These are phyloP conservation scores for Aspergillus pseudonomiae DNA, from an alignment of 2,329 filamentous ascomycete species.

Conservation along the genomic window DNA sequence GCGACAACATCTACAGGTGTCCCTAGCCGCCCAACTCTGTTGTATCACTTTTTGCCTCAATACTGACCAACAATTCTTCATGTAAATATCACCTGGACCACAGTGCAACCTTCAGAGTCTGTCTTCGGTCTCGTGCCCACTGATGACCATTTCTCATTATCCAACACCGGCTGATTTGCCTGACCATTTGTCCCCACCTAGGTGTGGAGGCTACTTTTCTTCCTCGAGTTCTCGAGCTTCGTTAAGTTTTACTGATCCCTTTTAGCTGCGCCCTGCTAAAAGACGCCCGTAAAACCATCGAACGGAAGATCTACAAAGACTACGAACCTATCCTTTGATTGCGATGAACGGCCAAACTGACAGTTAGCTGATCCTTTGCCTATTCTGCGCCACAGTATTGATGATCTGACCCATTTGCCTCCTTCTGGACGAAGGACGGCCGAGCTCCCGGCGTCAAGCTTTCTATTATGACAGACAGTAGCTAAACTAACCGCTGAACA, in stretches of 20 bases:
- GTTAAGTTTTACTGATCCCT: not conserved
- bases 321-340: conserved; percentile 4
- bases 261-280: not conserved
- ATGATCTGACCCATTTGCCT: not conserved
- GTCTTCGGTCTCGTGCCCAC: not conserved
- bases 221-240: not conserved
- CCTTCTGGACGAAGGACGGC: not conserved
- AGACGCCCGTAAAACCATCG: not conserved
- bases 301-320: conserved; percentile 1
- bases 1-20: not conserved
- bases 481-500: not conserved
- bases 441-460: not conserved
- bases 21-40: not conserved
- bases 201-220: not conserved
- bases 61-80: not conserved
- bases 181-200: not conserved
- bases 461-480: not conserved
- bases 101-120: not conserved
- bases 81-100: not conserved
- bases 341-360: not conserved
- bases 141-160: conserved; percentile 24
- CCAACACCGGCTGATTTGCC: conserved; percentile 5
- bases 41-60: not conserved
- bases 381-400: not conserved
- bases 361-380: not conserved